Base-by-base conservation (phyloP, 1,139 yeast genomes). In the Scheffersomyces stambukii region DNA sequence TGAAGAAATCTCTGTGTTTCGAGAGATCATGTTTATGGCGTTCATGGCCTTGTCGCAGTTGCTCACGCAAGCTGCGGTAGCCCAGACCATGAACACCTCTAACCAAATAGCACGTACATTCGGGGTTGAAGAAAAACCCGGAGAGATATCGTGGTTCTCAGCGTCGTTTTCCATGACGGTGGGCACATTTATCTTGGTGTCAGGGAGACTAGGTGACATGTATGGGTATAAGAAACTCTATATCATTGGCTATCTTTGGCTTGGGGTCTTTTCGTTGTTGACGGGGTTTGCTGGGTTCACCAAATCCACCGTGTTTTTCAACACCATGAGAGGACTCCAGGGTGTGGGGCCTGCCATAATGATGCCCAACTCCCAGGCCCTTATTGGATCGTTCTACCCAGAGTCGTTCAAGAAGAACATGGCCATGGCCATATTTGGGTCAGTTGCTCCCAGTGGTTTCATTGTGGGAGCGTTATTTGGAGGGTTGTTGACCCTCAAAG, bases 191-290 rank as follows among this genome's bases (percentile, higher is more conserved):
- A 77, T 78, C 32, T 51, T 79, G 19, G 55, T 72, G 3, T 68
- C 79, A 1, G 86, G 86, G 8, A 64, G 79, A 27, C 44, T 77
- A 13, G 85, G 85, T n/a, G 85, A 79, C 45, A 50, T 75, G 40
- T 65, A 60, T 42, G 86, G 85, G 4, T 75, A 76, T 42, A 75
- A 75, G 41, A 46, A 34, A 21, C 41, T 75, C 33, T 70, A 64
- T 41, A 31, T 75, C 1, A 31, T 60, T 5, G 81, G 83, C 1
- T 75, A 61, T 37, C 26, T 50, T 2, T 65, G 77, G 70, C 54
- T 63, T 21, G 57, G 69, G 0, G 24, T 77, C 1, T 70, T 75
- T 66, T 64, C 78, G 4, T 40, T 77, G 24, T 41, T 75, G 3
- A 55, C 66, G 4, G 85, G 85, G 0, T 53, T 77, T 26, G 46